A percentile compares a stretch with the other conserved stretches of the same genome.
Conservation (phyloP, 2,329 filamentous ascomycete genomes). For the Sporothrix dimorphospora region DNA sequence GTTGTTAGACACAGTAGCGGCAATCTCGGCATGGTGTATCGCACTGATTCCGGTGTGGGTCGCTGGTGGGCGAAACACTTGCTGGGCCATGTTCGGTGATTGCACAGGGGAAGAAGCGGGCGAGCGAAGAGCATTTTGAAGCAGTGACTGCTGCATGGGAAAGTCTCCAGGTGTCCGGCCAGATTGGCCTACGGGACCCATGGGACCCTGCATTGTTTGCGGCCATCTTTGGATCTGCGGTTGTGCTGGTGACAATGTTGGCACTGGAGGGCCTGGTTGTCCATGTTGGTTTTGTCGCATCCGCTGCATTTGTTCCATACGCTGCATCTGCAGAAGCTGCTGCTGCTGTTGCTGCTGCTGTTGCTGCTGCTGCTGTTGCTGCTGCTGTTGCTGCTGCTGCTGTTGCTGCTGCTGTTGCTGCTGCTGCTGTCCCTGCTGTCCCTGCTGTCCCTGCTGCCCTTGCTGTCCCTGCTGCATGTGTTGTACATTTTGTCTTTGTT, state of each 20-base stretch:
- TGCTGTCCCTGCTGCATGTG: background rate
- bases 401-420: background rate
- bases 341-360: background rate
- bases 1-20: background rate
- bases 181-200: background rate
- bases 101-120: background rate
- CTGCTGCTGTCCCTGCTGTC: background rate
- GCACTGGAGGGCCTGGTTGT: background rate
- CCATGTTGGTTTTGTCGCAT: background rate
- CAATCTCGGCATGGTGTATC: background rate
- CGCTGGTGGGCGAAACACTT: background rate
- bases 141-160: background rate
- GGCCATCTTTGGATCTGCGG: background rate
- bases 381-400: background rate
- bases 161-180: background rate
- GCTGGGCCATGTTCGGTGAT: background rate
- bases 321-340: background rate
- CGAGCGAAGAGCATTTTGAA: background rate
- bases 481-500: constrained; percentile 8
- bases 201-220: background rate
- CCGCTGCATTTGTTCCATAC: background rate
- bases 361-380: background rate
- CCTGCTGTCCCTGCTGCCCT: background rate
- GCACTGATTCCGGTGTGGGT: background rate
- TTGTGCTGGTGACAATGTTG: background rate